phyloP scores from a whole-genome alignment of 306 rosid species.

The Castanea mollissima region DNA sequence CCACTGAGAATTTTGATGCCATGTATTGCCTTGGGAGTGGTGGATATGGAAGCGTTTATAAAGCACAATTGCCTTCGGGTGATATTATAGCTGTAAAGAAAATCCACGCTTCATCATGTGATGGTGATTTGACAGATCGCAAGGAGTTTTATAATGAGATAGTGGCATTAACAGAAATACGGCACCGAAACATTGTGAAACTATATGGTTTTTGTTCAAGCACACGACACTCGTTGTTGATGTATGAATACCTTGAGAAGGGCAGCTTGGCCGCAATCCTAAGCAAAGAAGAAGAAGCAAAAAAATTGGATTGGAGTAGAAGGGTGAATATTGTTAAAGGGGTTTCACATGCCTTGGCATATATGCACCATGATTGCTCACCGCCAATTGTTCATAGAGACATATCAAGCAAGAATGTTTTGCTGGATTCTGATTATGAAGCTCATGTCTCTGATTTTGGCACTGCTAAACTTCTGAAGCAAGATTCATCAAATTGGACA shows the following conservation, averaged over 20 bases:
- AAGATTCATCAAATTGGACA: conserved; percentile 25
- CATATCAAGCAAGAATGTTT: conserved; percentile 26
- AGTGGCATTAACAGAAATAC: conserved; percentile 13
- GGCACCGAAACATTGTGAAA: conserved; percentile 32
- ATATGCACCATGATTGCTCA: conserved; percentile 26
- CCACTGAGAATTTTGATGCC: conserved; percentile 23
- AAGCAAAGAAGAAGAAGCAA: conserved; percentile 2
- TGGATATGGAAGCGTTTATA: conserved; percentile 28
- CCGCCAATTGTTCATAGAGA: conserved; percentile 24
- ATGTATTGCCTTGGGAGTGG: conserved; percentile 27
- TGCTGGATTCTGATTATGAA: conserved; percentile 15
- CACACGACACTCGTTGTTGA: conserved; percentile 9
- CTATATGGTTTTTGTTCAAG: conserved; percentile 19
- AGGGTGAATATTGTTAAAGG: conserved; percentile 27
- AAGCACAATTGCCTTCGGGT: neutral
- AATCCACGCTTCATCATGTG: neutral
- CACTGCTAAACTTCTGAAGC: conserved; percentile 24
- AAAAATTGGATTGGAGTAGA: neutral
- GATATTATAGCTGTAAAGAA: conserved; percentile 12
- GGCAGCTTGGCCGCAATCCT: conserved; percentile 7
- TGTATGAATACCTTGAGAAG: conserved; percentile 21
- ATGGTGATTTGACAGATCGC: neutral
- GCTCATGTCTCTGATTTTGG: conserved; percentile 30
- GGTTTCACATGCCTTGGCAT: conserved; percentile 22
- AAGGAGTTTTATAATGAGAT: conserved; percentile 31